Conservation (phyloP, 208 protist species). For the Naegleria gruberi region DNA sequence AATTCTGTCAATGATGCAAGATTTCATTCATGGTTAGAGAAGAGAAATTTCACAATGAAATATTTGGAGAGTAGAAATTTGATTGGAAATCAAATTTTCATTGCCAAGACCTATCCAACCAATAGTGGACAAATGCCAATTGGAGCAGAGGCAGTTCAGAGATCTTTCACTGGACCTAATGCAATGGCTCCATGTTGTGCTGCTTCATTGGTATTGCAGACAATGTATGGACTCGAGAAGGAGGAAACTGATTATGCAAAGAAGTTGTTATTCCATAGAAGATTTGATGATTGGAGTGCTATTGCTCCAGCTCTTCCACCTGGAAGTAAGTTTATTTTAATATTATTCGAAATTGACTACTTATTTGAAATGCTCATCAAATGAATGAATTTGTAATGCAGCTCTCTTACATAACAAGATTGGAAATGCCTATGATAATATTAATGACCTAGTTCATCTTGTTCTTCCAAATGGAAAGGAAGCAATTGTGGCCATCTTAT, state of each 20-base stretch:
- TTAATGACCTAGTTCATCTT: constrained; percentile 22
- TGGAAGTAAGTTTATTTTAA: neutral
- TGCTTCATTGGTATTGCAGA: neutral
- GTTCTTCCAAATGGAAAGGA: constrained; percentile 17
- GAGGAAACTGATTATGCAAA: neutral
- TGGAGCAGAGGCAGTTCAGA: neutral
- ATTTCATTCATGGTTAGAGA: constrained; percentile 10
- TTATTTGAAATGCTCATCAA: constrained; percentile 4
- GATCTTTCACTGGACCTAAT: neutral
- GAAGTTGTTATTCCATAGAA: neutral
- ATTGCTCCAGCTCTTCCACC: neutral
- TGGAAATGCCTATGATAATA: constrained; percentile 23
- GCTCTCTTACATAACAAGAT: constrained; percentile 23
- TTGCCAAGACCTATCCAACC: constrained; percentile 27
- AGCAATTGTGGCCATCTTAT: constrained; percentile 14
- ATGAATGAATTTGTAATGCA: neutral
- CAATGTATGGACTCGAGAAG: neutral
- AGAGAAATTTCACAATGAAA: constrained; percentile 23
- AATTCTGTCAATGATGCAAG: neutral
- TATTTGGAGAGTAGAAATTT: constrained; percentile 9
- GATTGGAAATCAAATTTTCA: constrained; percentile 15
- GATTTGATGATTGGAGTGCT: neutral
- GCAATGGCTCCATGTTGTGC: neutral
- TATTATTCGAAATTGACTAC: neutral
- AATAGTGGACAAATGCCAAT: constrained; percentile 19